These are phyloP conservation scores for Sequoia sempervirens DNA, from an alignment of 75 land plant species.

Conservation along the genomic window DNA sequence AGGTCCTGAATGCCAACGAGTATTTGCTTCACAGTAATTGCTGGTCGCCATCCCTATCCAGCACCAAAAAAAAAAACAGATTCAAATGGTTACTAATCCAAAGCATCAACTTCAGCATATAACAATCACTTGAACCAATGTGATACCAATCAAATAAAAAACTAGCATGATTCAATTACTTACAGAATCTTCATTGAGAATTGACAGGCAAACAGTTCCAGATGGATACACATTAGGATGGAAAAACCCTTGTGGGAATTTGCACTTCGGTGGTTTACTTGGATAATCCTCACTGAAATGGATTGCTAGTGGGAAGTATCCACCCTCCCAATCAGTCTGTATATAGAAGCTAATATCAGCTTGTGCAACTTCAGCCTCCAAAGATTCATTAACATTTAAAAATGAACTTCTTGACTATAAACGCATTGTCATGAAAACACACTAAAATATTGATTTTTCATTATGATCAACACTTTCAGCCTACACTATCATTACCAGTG, in stretches of 20 bases:
- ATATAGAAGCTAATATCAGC: slow-evolving; percentile 1
- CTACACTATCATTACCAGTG: not conserved
- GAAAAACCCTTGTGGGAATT: slow-evolving; percentile 86
- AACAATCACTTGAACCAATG: not conserved
- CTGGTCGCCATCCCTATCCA: slow-evolving; percentile 92
- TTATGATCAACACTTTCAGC: too few species aligned
- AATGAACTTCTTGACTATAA: not conserved
- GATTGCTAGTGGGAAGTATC: slow-evolving; percentile 66
- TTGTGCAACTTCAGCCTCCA: not conserved
- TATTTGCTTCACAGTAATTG: slow-evolving; percentile 95
- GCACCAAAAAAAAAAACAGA: not conserved
- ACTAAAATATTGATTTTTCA: not conserved
- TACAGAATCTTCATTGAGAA: slow-evolving; percentile 93
- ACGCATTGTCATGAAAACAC: not conserved
- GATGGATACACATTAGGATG: slow-evolving; percentile 99
- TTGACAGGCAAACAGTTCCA: slow-evolving; percentile 95
- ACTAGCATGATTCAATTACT: slow-evolving; percentile 16
- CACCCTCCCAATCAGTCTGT: slow-evolving; percentile 99
- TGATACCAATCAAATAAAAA: not conserved
- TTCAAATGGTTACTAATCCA: not conserved
- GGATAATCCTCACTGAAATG: slow-evolving; percentile 98
- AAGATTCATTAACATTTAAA: not conserved
- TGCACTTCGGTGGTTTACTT: slow-evolving; percentile 98
- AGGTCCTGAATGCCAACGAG: slow-evolving; percentile 94
- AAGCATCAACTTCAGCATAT: not conserved